Conservation (phyloP, 2,329 filamentous ascomycete species). For the Colletotrichum liaoningense region DNA sequence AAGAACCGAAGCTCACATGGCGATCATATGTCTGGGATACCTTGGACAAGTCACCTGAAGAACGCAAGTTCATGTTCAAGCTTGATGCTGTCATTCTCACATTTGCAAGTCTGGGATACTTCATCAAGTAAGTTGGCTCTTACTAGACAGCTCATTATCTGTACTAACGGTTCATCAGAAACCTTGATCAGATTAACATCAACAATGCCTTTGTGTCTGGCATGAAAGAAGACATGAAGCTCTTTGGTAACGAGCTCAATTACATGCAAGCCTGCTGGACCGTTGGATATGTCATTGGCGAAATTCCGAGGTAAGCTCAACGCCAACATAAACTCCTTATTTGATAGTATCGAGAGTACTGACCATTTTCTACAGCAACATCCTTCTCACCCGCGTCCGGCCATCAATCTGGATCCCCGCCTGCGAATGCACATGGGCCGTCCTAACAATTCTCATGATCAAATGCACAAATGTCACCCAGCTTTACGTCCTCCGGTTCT, state of each 20-base stretch:
- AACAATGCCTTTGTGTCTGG: conserved; percentile 48
- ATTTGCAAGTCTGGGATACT: conserved; percentile 44
- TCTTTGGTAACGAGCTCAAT: conserved; percentile 44
- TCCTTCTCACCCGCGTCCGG: conserved; percentile 45
- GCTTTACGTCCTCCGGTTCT: conserved; percentile 44
- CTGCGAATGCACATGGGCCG: conserved; percentile 45
- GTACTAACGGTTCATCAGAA: not conserved
- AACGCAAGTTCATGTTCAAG: conserved; percentile 54
- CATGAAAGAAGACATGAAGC: conserved; percentile 41
- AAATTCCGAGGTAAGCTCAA: conserved; percentile 37
- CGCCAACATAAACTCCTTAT: too few species aligned
- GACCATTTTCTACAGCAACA: conserved; percentile 39
- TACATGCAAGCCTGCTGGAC: conserved; percentile 43
- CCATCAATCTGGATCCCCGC: conserved; percentile 45
- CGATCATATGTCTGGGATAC: conserved; percentile 62
- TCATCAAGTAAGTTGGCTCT: conserved; percentile 38
- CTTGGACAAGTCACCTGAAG: conserved; percentile 54
- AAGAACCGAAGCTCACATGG: conserved; percentile 54
- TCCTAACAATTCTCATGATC: conserved; percentile 46
- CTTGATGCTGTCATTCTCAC: conserved; percentile 52
- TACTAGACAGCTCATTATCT: not conserved
- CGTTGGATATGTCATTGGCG: conserved; percentile 42
- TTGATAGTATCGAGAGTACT: too few species aligned
- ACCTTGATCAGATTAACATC: conserved; percentile 46
- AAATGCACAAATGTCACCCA: conserved; percentile 49